Conservation (phyloP, 148 eudicot genomes). For the Polygonum aviculare region DNA sequence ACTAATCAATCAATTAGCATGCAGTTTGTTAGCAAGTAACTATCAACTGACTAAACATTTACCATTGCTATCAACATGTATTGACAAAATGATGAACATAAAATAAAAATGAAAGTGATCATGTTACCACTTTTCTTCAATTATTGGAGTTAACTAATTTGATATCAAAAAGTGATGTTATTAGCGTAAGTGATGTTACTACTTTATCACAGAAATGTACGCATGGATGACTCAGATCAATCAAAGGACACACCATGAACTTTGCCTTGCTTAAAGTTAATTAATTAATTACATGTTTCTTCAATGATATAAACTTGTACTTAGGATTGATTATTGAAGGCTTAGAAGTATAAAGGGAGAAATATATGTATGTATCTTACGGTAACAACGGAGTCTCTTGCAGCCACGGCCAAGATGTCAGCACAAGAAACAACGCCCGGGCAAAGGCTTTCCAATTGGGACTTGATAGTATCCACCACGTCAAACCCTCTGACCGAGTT, state of each 20-base stretch:
- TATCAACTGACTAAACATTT: background rate
- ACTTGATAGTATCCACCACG: conserved; percentile 32
- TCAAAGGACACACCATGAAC: too few relatives aligned
- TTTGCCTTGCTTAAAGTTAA: too few relatives aligned
- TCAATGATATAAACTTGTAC: too few relatives aligned
- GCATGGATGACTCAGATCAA: too few relatives aligned
- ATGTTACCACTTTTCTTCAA: background rate
- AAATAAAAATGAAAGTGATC: too few relatives aligned
- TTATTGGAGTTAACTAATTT: background rate
- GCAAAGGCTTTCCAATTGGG: conserved; percentile 24
- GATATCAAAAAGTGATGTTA: too few relatives aligned
- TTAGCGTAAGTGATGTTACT: too few relatives aligned
- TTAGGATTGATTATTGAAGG: too few relatives aligned
- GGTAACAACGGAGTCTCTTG: conserved; percentile 27
- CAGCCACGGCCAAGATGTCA: conserved; percentile 36
- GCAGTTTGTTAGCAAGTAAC: background rate
- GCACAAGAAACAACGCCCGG: conserved; percentile 46
- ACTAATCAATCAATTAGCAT: background rate
- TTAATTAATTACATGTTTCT: too few relatives aligned
- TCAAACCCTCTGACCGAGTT: conserved; percentile 31
- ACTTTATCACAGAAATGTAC: too few relatives aligned
- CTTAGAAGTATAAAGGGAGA: too few relatives aligned
- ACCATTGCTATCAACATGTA: background rate
- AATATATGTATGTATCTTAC: conserved; percentile 28
- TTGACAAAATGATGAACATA: too few relatives aligned